Evolutionary conservation across 2,329 filamentous ascomycete genomes (phyloP).

Genomic region (Hymenotorrendiella dingleyae): DNA sequence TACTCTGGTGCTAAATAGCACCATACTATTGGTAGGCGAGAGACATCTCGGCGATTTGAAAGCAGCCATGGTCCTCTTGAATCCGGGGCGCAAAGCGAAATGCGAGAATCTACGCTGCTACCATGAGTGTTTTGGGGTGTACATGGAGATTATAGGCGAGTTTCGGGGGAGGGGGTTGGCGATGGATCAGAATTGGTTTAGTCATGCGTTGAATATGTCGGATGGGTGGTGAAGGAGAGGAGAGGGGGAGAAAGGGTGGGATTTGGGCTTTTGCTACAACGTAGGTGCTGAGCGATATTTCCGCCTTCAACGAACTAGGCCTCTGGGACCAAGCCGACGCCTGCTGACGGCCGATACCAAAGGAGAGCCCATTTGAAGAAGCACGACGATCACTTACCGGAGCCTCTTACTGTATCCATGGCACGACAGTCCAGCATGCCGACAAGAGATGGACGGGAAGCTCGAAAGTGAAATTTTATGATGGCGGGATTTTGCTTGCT

Average conservation of each 20-base stretch:
- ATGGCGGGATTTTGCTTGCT: too few species aligned
- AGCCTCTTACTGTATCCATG: too few species aligned
- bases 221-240: too few species aligned
- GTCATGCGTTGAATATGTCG: constrained; percentile 5
- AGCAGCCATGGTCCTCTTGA: constrained; percentile 2
- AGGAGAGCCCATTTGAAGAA: too few species aligned
- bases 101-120: constrained; percentile 1
- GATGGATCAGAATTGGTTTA: constrained; percentile 12
- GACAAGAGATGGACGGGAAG: too few species aligned
- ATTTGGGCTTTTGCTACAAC: neutral
- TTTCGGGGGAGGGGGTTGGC: constrained; percentile 7
- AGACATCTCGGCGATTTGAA: constrained; percentile 9
- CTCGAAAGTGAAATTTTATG: too few species aligned
- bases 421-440: too few species aligned
- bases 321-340: too few species aligned
- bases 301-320: too few species aligned
- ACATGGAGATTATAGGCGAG: constrained; percentile 13
- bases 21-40: constrained; percentile 11
- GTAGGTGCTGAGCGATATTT: too few species aligned
- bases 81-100: neutral
- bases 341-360: too few species aligned
- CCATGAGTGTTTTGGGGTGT: constrained; percentile 1
- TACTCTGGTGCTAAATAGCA: constrained; percentile 10
- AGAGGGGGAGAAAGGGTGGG: neutral
- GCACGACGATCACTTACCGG: too few species aligned